A percentile compares a stretch with the other conserved stretches of the same genome.
Evolutionary conservation across 306 rosid species (phyloP).

Genomic region (Phaseolus lunatus): DNA sequence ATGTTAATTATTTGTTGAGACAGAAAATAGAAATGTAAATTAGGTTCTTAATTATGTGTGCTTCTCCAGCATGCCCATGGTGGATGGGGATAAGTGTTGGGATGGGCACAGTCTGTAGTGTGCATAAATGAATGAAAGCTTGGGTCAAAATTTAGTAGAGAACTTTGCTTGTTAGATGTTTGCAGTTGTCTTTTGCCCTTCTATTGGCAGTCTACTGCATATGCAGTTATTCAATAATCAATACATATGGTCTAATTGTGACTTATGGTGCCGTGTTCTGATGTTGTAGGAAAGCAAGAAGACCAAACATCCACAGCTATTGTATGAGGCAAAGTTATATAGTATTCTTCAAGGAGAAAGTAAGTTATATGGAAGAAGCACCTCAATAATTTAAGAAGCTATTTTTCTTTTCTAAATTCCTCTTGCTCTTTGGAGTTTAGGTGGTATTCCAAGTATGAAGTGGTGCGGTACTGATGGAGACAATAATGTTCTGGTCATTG

Average conservation of each 20-base stretch:
- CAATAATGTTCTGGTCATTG: constrained; percentile 81
- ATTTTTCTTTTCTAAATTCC: background rate
- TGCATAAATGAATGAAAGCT: background rate
- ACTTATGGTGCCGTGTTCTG: background rate
- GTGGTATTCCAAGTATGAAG: constrained; percentile 79
- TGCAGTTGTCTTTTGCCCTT: background rate
- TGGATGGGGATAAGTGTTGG: background rate
- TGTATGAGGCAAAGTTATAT: constrained; percentile 74
- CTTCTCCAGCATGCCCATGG: background rate
- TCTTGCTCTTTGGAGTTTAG: constrained; percentile 52
- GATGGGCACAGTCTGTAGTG: background rate
- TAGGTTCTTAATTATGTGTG: background rate
- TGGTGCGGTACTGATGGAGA: constrained; percentile 93
- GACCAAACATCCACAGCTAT: constrained; percentile 72
- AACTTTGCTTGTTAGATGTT: constrained; percentile 36
- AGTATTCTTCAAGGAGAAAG: constrained; percentile 69
- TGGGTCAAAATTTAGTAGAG: constrained; percentile 3
- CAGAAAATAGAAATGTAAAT: background rate
- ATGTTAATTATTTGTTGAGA: background rate
- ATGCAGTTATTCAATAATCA: constrained; percentile 17
- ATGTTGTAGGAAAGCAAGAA: constrained; percentile 65
- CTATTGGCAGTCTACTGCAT: constrained; percentile 3
- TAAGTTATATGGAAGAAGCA: constrained; percentile 52
- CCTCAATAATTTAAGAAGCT: constrained; percentile 29
- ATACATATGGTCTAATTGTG: constrained; percentile 15